These are phyloP conservation scores for Pneumocystis sp. DNA, from an alignment of 1,139 yeast species.

Conservation along the genomic window DNA sequence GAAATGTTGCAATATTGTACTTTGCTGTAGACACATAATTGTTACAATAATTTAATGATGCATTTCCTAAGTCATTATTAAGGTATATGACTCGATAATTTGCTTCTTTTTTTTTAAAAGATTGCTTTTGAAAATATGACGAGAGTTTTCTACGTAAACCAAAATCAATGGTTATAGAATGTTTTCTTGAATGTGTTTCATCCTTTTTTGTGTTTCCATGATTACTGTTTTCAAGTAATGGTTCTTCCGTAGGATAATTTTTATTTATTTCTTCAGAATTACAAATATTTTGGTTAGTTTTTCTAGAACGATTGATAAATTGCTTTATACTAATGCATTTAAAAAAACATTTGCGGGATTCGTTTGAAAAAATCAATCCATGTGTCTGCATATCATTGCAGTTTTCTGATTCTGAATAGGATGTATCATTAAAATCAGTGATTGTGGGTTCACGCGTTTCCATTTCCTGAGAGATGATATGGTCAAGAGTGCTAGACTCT, in stretches of 20 bases:
- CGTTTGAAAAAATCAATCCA: not conserved
- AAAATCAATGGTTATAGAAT: not conserved
- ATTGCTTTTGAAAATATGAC: not conserved
- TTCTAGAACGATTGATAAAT: not conserved
- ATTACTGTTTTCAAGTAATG: not conserved
- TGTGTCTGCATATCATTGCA: not conserved
- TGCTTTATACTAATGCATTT: not conserved
- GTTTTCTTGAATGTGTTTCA: not conserved
- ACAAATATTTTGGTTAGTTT: not conserved
- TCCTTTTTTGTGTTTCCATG: not conserved
- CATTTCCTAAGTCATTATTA: constrained; percentile 44
- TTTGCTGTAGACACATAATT: constrained; percentile 95
- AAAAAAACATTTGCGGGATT: not conserved
- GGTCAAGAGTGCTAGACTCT: not conserved
- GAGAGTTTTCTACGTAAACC: not conserved
- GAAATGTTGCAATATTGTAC: constrained; percentile 80
- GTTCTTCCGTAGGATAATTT: not conserved
- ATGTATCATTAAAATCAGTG: not conserved
- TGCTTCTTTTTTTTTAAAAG: not conserved
- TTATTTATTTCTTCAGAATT: not conserved
- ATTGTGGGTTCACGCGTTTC: not conserved
- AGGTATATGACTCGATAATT: constrained; percentile 41
- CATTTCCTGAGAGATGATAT: not conserved
- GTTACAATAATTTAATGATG: constrained; percentile 46
- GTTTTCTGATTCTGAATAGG: not conserved